These are phyloP conservation scores for Rhizopus stolonifer DNA, from an alignment of 371 early-diverging fungal genomes.

Conservation along the genomic window DNA sequence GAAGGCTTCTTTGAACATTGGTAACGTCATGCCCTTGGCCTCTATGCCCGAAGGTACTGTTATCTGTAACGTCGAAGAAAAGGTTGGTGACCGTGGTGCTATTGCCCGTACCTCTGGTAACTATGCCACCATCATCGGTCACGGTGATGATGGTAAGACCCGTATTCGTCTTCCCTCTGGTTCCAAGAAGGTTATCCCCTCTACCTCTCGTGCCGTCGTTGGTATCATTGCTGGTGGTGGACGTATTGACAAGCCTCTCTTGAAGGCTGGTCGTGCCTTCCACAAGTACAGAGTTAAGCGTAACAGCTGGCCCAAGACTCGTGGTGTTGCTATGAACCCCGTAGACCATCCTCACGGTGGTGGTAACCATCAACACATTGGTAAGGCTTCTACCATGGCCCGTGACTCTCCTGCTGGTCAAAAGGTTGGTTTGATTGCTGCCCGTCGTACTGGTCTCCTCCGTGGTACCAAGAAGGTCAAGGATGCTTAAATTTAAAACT, in stretches of 20 bases:
- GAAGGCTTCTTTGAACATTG: constrained; percentile 94
- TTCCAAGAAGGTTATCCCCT: constrained; percentile 94
- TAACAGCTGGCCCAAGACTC: constrained; percentile 99
- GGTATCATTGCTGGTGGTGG: constrained; percentile 99
- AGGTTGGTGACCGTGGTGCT: constrained; percentile 97
- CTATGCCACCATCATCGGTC: constrained; percentile 98
- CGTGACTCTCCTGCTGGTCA: constrained; percentile 96
- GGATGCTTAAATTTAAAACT: constrained; percentile 31
- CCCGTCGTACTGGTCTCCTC: constrained; percentile 98
- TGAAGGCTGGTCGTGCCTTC: constrained; percentile 99
- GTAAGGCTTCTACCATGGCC: constrained; percentile 99
- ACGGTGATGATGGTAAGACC: constrained; percentile 98
- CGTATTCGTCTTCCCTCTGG: constrained; percentile 98
- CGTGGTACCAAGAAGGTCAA: constrained; percentile 95
- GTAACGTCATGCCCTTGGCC: constrained; percentile 95
- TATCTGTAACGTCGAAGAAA: constrained; percentile 98
- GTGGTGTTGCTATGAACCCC: constrained; percentile 99
- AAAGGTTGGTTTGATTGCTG: constrained; percentile 98
- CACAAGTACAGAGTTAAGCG: constrained; percentile 98
- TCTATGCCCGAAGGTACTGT: constrained; percentile 99
- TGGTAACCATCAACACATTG: constrained; percentile 99
- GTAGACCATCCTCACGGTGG: constrained; percentile 86
- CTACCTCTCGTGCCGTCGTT: constrained; percentile 93
- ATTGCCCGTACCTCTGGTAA: constrained; percentile 98
- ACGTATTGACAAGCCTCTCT: constrained; percentile 99